Base-by-base conservation (phyloP, 2,329 filamentous ascomycete species). In the Aspergillus latus region DNA sequence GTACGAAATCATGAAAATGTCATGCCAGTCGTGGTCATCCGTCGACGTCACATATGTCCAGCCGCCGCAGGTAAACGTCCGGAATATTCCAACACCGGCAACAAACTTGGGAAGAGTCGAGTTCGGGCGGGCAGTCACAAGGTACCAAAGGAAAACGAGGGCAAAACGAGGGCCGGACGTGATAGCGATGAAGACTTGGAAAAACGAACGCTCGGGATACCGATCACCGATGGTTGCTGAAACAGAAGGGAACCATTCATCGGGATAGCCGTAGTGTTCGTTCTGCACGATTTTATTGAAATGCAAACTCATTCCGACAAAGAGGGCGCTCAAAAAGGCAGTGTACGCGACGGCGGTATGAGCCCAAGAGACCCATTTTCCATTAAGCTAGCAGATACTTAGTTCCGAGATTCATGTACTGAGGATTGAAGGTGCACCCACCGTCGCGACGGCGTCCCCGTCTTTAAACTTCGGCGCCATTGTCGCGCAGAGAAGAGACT, bases 41-140 rank as follows among this genome's bases (percentile, higher is more conserved):
- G 94, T 99, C 60, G 94, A 97, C 28, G 94, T 99, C 59, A 99
- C 87, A 74, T 97, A 99, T 52, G 94, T 97, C 93, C 94, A 99
- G 57, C 94, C 94, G 66, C 93, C 94, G 70, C 94, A 99, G 3
- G 92, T 96, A 57, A 97, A 77, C 8, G 93, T 97, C 66, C 94
- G 86, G 69, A 97, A 88, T 51, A 97, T 64, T 54, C 94, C 94
- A 66, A 90, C 87, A 40, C 83, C 82, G 45, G 88, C 88, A 59
- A 97, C 82, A 60, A 94, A 87, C 71, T 90, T 92, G 15, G 95
- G 91, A 13, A 97, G 83, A 29, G 81, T 83, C 54, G 85, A 84
- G 69, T 88, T 88, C 3, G 89, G 87, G 65, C 85, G 86, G 59
- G 89, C 85, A 34, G 92, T 96, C 54, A 99, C 79, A 63, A 96